Evolutionary conservation across 805 yeast genomes (phyloP).

Genomic region (Saccharomycopsis sp.): DNA sequence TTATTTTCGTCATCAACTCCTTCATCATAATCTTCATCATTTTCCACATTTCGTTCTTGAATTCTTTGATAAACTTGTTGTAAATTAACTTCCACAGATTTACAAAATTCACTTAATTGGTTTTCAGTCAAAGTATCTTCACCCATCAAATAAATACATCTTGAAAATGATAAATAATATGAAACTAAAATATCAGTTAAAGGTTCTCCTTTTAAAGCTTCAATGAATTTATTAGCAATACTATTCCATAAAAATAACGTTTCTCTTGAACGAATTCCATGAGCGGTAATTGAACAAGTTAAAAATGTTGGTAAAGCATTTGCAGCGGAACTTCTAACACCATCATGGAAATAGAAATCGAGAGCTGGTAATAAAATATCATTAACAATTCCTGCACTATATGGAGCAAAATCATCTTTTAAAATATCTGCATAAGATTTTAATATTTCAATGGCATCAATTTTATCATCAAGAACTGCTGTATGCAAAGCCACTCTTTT

Average conservation of each 20-base stretch:
- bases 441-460: conserved; percentile 80
- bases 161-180: conserved; percentile 62
- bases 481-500: conserved; percentile 93
- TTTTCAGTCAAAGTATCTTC: conserved; percentile 43
- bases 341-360: conserved; percentile 87
- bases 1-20: conserved; percentile 77
- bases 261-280: conserved; percentile 42
- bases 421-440: conserved; percentile 77
- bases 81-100: conserved; percentile 49
- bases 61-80: conserved; percentile 62
- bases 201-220: conserved; percentile 66
- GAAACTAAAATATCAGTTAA: conserved; percentile 73
- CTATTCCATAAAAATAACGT: conserved; percentile 63
- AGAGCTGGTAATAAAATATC: conserved; percentile 83
- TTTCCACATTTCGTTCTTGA: conserved; percentile 59
- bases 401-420: conserved; percentile 73
- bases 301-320: conserved; percentile 71
- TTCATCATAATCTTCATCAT: conserved; percentile 73
- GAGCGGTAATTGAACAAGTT: conserved; percentile 43
- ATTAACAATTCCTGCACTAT: conserved; percentile 64
- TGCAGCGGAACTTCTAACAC: conserved; percentile 88
- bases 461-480: conserved; percentile 88
- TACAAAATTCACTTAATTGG: conserved; percentile 47
- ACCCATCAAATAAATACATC: conserved; percentile 60
- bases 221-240: conserved; percentile 56